phyloP scores from a whole-genome alignment of 2,329 filamentous ascomycete species.

The Colletotrichum trifolii region DNA sequence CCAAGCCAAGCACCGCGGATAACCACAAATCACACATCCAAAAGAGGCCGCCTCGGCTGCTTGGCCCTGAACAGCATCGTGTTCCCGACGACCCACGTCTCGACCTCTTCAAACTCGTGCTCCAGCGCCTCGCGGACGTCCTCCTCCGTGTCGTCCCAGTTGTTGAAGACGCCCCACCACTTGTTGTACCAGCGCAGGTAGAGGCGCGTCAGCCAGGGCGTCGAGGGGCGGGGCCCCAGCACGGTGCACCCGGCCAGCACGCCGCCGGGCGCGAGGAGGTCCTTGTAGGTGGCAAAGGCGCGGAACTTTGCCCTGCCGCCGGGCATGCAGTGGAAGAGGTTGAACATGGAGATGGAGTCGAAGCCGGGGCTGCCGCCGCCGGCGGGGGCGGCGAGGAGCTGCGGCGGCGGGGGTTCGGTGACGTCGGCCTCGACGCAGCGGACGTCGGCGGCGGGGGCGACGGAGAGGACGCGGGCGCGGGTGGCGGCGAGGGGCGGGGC shows the following conservation, averaged over 20 bases:
- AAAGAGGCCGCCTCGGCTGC: conserved; percentile 40
- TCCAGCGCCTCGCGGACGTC: conserved; percentile 47
- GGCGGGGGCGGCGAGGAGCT: conserved; percentile 35
- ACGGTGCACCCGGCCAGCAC: conserved; percentile 52
- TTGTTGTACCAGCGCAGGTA: conserved; percentile 46
- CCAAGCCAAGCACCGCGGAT: not conserved
- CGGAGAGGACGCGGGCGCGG: conserved; percentile 40
- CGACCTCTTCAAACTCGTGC: conserved; percentile 51
- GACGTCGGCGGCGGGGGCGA: conserved; percentile 39
- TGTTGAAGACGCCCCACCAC: conserved; percentile 49
- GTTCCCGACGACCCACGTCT: conserved; percentile 51
- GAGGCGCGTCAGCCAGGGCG: conserved; percentile 40
- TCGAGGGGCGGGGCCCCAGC: conserved; percentile 44
- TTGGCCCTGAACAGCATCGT: conserved; percentile 51
- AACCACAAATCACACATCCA: conserved; percentile 33
- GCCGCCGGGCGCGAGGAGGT: conserved; percentile 47
- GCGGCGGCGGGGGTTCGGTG: conserved; percentile 44
- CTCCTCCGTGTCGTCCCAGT: conserved; percentile 49
- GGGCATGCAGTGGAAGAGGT: conserved; percentile 55
- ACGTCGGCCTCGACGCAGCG: conserved; percentile 49
- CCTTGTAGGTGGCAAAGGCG: conserved; percentile 47
- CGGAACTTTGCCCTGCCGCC: conserved; percentile 44
- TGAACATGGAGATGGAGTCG: conserved; percentile 57
- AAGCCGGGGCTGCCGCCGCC: conserved; percentile 45
- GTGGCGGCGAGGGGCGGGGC: conserved; percentile 46